phyloP scores from a whole-genome alignment of 1,139 yeast species.

The Candida mesenterica region DNA sequence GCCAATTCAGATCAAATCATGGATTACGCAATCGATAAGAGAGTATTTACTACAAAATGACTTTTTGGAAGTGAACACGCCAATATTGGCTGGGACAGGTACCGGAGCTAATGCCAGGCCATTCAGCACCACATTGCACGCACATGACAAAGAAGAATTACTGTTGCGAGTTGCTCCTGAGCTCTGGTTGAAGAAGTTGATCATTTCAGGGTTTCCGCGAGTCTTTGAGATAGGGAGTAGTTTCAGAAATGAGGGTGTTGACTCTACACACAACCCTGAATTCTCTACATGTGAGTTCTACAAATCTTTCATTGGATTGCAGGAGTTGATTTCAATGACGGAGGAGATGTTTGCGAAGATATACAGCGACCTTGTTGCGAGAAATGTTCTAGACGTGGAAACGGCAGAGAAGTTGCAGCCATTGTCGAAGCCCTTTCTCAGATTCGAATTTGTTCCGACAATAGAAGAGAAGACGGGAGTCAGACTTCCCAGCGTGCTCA shows the following conservation, averaged over 20 bases:
- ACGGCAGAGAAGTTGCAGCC: slow-evolving; percentile 11
- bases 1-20: slow-evolving; percentile 52
- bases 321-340: slow-evolving; percentile 65
- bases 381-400: not conserved
- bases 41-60: slow-evolving; percentile 51
- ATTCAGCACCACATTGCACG: slow-evolving; percentile 58
- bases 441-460: slow-evolving; percentile 61
- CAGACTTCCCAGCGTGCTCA: slow-evolving; percentile 38
- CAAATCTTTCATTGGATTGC: slow-evolving; percentile 70
- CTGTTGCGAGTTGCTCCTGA: slow-evolving; percentile 91
- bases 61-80: slow-evolving; percentile 86
- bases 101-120: slow-evolving; percentile 94
- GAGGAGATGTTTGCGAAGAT: slow-evolving; percentile 53
- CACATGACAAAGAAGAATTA: slow-evolving; percentile 35
- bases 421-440: slow-evolving; percentile 25
- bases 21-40: slow-evolving; percentile 55
- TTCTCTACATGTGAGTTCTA: slow-evolving; percentile 93
- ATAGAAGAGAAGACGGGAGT: slow-evolving; percentile 46
- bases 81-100: slow-evolving; percentile 65
- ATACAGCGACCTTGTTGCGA: slow-evolving; percentile 17
- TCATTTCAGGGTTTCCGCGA: slow-evolving; percentile 80
- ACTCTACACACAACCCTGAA: slow-evolving; percentile 92
- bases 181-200: slow-evolving; percentile 80
- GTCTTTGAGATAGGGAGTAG: slow-evolving; percentile 84
- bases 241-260: slow-evolving; percentile 91